Base-by-base conservation (phyloP, 257 asterid genomes). In the Scutellaria minor region DNA sequence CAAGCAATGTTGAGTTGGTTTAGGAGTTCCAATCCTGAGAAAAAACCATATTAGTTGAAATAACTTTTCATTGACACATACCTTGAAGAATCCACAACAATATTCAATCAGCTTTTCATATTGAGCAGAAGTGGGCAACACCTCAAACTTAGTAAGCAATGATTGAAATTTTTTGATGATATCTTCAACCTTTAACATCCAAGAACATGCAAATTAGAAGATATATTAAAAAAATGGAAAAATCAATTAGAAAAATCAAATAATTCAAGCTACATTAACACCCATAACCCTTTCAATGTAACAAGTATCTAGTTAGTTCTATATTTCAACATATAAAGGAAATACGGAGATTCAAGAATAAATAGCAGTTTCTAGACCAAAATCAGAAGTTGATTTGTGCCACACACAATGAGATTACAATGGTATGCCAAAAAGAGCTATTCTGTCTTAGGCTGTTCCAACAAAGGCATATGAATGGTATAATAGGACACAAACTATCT, bases 41-140 rank as follows among this genome's bases (percentile, higher is more conserved):
- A 46, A 31, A 51, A 64, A 55, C 50, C 75, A 42, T 50, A 65
- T 55, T 65, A 53, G 64, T 51, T 41, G 57, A 54, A 69, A 42
- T 18, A 64, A 52, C 58, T 41, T 40, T n/a, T 20, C 18, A 66
- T 67, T 10, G 37, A 76, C 50, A 47, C 85, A 62, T 81, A 90
- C 98, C 99, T 95, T 85, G 75, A 77, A 81, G 73, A 69, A 52
- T 75, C 78, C 79, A 81, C 95, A 88, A 70, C 85, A 82, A 74
- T 78, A 75, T 48, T 15, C 73, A 65, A 95, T 78, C 74, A 92
- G 90, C 82, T 75, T 87, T 85, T 78, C 89, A 78, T 86, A 92
- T 40, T 84, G 87, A 58, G 68, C 73, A 6, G 90, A 84, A 75
- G 85, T 47, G 72, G 94, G 97, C 77, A 66, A 60, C 85, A 95